Evolutionary conservation across 495 filamentous ascomycete genomes (phyloP), one percentile per base, ranked within the genome.

Genomic region (Recurvomyces mirabilis): DNA sequence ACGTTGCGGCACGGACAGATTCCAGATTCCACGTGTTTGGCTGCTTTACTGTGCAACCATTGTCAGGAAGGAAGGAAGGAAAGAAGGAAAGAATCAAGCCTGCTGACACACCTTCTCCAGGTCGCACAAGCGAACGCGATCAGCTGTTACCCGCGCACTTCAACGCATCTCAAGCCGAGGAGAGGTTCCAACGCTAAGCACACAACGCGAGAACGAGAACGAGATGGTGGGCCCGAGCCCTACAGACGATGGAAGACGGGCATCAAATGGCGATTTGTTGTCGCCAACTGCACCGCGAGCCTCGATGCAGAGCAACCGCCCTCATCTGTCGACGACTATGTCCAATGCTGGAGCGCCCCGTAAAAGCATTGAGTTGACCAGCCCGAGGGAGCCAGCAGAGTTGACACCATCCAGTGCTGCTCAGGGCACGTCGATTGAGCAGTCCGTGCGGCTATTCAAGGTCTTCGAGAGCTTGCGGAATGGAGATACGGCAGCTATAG

Each of bases 381-480:
- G 26, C 11, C 22, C 14, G 4, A 14, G 20, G n/a, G 23, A 17
- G 4, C 31, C 49, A 6, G 34, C 4, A 5, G 20, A 43, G 7
- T 25, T 32, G 20, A 41, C 33, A 9, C 41, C 51, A 11, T 35
- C 24, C 18, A 51, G 44, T 38, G 54, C 64, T 19, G 57, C 48
- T 28, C 63, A 46, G 53, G 67, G 65, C 2, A 63, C 64, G 6
- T 81, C 85, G 0, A 85, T 98, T 29, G 89, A 98, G 55, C 85
- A 94, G 60, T 95, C 91, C 0, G 88, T 98, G 26, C 75, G 78
- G 49, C 87, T 88, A 48, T 98, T 96, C 65, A 79, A 87, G 47
- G 74, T 96, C 20, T 94, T 95, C 57, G 91, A 95, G 63, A 79
- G 87, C 14, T 67, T 98, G 41, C 74, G 93, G 47, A 89, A 75